Evolutionary conservation across 352 stramenopile species (phyloP), one percentile per base, ranked within the genome.

Genomic region (Phytopythium aichiense): DNA sequence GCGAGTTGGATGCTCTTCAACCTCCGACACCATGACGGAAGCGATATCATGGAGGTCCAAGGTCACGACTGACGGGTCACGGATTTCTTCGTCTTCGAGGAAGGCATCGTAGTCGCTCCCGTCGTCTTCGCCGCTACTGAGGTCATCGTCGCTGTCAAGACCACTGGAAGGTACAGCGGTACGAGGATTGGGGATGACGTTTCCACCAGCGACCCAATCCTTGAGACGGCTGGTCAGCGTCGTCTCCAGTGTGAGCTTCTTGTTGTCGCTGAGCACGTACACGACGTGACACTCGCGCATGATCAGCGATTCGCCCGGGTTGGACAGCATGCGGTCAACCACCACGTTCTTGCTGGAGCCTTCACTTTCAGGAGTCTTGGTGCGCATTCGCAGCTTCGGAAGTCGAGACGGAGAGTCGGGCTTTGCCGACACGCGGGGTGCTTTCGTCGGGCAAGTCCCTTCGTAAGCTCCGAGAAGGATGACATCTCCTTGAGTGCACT

Each of bases 211-310:
- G 0, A 87, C 53, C 77, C 80, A 89, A 1, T 67, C 33, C 25
- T 75, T 74, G 42, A 87, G 63, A 28, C 81, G 66, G 28, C 73
- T 67, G 1, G 68, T 50, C 56, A 85, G 78, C 38, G 74, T 79
- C 4, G 69, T 35, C 22, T 75, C 78, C 43, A 79, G 68, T 15
- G 74, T 82, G 30, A 88, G 64, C 28, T 76, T 81, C 62, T 85
- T 84, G 62, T 75, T 88, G 53, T 89, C 80, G 43, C 80, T 88
- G 60, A 89, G 66, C 35, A 89, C 68, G 64, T 89, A 89, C 23
- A 89, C 76, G 48, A 87, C 73, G 56, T 88, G 77, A 2, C 72
- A 74, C 2, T 65, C 35, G 11, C 45, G 55, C 58, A 89, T 77
- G 23, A 71, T 40, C 12, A 87, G 64, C 7, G 72, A 79, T 42